Evolutionary conservation across 2,329 filamentous ascomycete species (phyloP).

Genomic region (Trichoderma cornu-damae): DNA sequence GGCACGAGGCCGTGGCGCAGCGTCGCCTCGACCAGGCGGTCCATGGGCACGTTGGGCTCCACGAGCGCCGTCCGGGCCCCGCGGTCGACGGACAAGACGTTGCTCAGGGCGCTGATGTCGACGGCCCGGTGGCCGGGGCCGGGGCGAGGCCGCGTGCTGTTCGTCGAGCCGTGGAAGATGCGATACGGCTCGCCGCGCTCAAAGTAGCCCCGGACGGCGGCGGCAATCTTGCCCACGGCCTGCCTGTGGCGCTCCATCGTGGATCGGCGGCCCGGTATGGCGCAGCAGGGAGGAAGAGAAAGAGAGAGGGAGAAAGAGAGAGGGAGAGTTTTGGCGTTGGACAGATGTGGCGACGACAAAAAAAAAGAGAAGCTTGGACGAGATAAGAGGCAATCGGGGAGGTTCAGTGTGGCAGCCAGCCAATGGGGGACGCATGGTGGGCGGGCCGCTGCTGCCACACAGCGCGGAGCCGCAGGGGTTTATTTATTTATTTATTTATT

Average conservation of each 20-base stretch:
- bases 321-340: background rate
- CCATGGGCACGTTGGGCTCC: conserved; percentile 73
- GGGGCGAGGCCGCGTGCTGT: conserved; percentile 58
- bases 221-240: conserved; percentile 44
- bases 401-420: too few relatives aligned
- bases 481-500: too few relatives aligned
- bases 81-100: conserved; percentile 60
- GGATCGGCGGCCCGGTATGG: background rate
- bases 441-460: too few relatives aligned
- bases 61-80: conserved; percentile 56
- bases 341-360: too few relatives aligned
- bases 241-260: conserved; percentile 49
- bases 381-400: too few relatives aligned
- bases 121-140: conserved; percentile 36
- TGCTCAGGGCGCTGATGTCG: conserved; percentile 59
- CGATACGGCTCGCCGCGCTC: conserved; percentile 56
- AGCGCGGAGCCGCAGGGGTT: too few relatives aligned
- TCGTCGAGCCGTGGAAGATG: conserved; percentile 73
- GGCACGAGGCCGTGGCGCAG: conserved; percentile 62
- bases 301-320: conserved; percentile 3
- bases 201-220: conserved; percentile 45
- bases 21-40: conserved; percentile 60
- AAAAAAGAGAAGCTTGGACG: too few relatives aligned
- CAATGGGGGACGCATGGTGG: too few relatives aligned
- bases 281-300: background rate